Percentiles rank a stretch among this genome's conserved stretches.
These are phyloP conservation scores for Didymellaceae sp. DNA, from an alignment of 2,329 filamentous ascomycete species.

Conservation along the genomic window DNA sequence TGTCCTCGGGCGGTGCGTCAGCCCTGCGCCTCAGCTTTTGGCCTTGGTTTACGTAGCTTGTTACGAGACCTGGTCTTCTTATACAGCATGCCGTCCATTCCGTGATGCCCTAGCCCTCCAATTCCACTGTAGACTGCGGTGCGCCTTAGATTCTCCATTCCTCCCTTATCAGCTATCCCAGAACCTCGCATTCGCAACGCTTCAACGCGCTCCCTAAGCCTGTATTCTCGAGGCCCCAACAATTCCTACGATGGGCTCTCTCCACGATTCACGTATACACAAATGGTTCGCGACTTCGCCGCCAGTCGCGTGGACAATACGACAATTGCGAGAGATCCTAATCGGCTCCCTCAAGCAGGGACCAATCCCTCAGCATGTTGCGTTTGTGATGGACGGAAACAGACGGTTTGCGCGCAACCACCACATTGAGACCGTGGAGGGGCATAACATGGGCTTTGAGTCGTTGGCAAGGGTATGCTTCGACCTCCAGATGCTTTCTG, in stretches of 20 bases:
- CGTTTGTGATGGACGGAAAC: slow-evolving; percentile 99
- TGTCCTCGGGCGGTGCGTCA: slow-evolving; percentile 33
- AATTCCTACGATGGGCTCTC: slow-evolving; percentile 50
- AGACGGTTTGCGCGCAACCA: slow-evolving; percentile 87
- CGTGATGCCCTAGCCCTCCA: slow-evolving; percentile 23
- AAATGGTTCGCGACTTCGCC: slow-evolving; percentile 87
- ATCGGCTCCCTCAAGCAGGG: slow-evolving; percentile 90
- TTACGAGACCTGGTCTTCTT: slow-evolving; percentile 25
- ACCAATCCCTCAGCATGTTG: slow-evolving; percentile 90
- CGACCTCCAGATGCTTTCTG: background rate
- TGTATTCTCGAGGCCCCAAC: slow-evolving; percentile 18
- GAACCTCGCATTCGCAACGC: slow-evolving; percentile 7
- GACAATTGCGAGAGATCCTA: slow-evolving; percentile 78
- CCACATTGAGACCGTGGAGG: slow-evolving; percentile 95
- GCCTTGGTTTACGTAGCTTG: slow-evolving; percentile 39
- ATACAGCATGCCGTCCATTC: slow-evolving; percentile 37
- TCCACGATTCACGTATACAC: slow-evolving; percentile 66
- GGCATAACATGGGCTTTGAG: slow-evolving; percentile 94
- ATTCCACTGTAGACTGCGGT: slow-evolving; percentile 5
- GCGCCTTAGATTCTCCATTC: background rate
- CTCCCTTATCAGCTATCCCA: background rate
- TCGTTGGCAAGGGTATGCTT: slow-evolving; percentile 79
- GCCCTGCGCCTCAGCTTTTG: slow-evolving; percentile 37
- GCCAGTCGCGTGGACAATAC: slow-evolving; percentile 87
- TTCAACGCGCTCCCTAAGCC: slow-evolving; percentile 16